A percentile compares a stretch with the other conserved stretches of the same genome.
These are phyloP conservation scores for Atractiella rhizophila DNA, from an alignment of 768 basidiomycete species.

Conservation along the genomic window DNA sequence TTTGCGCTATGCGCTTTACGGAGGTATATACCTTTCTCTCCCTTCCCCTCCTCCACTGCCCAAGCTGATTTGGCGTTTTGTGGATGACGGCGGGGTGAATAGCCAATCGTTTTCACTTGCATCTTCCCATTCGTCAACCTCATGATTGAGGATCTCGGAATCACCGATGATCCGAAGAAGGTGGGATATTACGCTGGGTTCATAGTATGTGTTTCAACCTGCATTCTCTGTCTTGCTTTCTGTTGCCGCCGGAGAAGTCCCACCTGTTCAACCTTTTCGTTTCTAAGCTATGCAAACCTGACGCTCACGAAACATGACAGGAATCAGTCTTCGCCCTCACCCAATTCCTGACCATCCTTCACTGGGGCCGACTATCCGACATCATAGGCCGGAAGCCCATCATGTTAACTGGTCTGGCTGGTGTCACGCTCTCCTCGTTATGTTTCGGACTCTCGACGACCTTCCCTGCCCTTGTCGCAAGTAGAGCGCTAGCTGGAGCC, in stretches of 20 bases:
- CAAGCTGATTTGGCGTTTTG: background rate
- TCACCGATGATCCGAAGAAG: constrained; percentile 8
- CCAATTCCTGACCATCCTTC: constrained; percentile 9
- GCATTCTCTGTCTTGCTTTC: too few relatives aligned
- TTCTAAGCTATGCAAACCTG: too few relatives aligned
- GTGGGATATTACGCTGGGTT: constrained; percentile 7
- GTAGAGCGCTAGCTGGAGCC: constrained; percentile 5
- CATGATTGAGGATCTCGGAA: constrained; percentile 3
- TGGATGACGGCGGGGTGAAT: background rate
- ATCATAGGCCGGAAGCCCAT: constrained; percentile 12
- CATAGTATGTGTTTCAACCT: too few relatives aligned
- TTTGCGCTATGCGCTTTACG: constrained; percentile 10
- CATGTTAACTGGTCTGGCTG: constrained; percentile 5
- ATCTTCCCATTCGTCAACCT: constrained; percentile 6
- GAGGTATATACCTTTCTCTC: background rate
- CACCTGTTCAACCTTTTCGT: too few relatives aligned
- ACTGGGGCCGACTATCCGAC: constrained; percentile 10
- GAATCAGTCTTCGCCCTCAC: constrained; percentile 10
- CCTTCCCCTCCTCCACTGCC: background rate
- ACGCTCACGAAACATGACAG: too few relatives aligned
- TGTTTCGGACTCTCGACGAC: constrained; percentile 5
- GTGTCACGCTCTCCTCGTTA: constrained; percentile 8
- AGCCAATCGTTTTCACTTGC: constrained; percentile 5
- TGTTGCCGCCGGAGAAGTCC: too few relatives aligned
- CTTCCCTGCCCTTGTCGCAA: constrained; percentile 3